phyloP scores from a whole-genome alignment of 106 monocot species.

The Triglochin maritima region DNA sequence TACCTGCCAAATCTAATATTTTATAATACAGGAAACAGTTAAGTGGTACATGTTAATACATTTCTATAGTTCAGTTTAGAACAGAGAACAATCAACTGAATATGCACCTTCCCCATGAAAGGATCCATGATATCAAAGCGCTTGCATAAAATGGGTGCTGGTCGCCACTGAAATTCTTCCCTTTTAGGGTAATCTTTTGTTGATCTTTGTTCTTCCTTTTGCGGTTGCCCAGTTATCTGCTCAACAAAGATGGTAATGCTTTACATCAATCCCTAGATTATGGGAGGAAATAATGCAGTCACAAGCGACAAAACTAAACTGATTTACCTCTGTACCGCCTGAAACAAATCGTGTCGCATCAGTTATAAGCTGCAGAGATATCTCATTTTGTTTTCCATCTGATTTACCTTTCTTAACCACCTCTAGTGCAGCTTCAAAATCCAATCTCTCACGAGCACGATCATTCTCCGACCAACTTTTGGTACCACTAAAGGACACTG shows the following conservation, averaged over 20 bases:
- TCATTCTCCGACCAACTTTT: slow-evolving; percentile 53
- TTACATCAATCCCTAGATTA: slow-evolving; percentile 1
- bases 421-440: slow-evolving; percentile 85
- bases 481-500: slow-evolving; percentile 19
- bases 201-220: slow-evolving; percentile 26
- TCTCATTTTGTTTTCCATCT: slow-evolving; percentile 1
- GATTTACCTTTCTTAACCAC: slow-evolving; percentile 45
- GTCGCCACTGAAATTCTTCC: slow-evolving; percentile 87
- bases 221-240: slow-evolving; percentile 10
- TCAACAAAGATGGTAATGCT: slow-evolving; percentile 1
- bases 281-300: background rate
- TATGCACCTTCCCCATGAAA: slow-evolving; percentile 88
- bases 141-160: slow-evolving; percentile 81
- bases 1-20: too few relatives aligned
- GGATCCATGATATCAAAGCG: slow-evolving; percentile 93
- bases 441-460: slow-evolving; percentile 79
- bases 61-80: background rate
- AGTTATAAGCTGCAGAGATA: slow-evolving; percentile 13
- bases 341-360: slow-evolving; percentile 39
- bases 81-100: background rate
- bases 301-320: slow-evolving; percentile 1
- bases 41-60: too few relatives aligned
- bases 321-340: slow-evolving; percentile 27
- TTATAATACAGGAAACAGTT: too few relatives aligned
- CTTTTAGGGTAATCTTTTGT: slow-evolving; percentile 47